Evolutionary conservation across 441 rosid genomes (phyloP).

Genomic region (Eruca vesicaria): DNA sequence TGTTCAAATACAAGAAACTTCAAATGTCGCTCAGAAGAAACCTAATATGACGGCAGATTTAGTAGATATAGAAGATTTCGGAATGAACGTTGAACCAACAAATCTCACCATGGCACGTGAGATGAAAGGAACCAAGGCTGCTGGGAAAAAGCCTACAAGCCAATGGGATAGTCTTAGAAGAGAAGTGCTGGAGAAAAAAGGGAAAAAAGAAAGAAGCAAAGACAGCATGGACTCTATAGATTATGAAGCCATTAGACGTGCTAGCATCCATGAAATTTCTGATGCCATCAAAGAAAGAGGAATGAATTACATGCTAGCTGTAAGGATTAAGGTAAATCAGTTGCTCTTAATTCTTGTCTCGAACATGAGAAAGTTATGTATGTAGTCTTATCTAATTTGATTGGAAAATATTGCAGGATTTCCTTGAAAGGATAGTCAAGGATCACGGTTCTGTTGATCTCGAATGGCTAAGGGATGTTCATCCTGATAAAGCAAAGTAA

Average conservation of each 20-base stretch:
- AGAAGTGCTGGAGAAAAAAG: slow-evolving; percentile 43
- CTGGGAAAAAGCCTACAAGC: slow-evolving; percentile 46
- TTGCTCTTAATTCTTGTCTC: neutral
- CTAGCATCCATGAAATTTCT: slow-evolving; percentile 53
- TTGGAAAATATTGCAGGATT: slow-evolving; percentile 63
- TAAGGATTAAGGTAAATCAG: slow-evolving; percentile 70
- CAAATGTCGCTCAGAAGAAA: slow-evolving; percentile 38
- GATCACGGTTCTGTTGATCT: slow-evolving; percentile 87
- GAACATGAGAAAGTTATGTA: slow-evolving; percentile 10
- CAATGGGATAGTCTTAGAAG: slow-evolving; percentile 88
- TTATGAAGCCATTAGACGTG: slow-evolving; percentile 81
- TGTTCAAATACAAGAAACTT: slow-evolving; percentile 34
- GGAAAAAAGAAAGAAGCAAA: slow-evolving; percentile 53
- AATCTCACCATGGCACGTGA: slow-evolving; percentile 42
- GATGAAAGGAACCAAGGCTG: slow-evolving; percentile 48
- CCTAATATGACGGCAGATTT: slow-evolving; percentile 26
- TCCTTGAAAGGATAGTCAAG: slow-evolving; percentile 66
- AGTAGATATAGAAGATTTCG: slow-evolving; percentile 41
- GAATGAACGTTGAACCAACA: slow-evolving; percentile 10
- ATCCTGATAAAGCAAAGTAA: slow-evolving; percentile 87
- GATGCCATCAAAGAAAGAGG: slow-evolving; percentile 83
- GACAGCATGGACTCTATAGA: slow-evolving; percentile 78
- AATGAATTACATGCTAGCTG: slow-evolving; percentile 96
- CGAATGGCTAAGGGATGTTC: slow-evolving; percentile 91
- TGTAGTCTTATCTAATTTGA: slow-evolving; percentile 23